Base-by-base conservation (phyloP, 164 flowering plant species). In the Magnolia kwangsiensis region DNA sequence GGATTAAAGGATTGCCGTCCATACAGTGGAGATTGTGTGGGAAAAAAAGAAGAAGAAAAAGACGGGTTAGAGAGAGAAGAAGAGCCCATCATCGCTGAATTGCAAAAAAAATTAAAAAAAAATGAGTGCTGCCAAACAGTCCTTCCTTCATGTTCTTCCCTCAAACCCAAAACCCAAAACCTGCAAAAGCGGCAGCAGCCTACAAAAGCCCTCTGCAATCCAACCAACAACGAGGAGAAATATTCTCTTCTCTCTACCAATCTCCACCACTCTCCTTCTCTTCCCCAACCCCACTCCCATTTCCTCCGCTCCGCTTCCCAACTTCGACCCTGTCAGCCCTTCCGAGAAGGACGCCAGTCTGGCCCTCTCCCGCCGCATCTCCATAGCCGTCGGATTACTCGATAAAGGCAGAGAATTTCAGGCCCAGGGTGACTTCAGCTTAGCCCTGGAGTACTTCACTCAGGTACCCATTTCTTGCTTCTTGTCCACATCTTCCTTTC, bases 371-470 rank as follows among this genome's bases (percentile, higher is more conserved):
- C 76, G 45, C 23, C 81, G 93, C 64, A 74, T 90, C 3, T 67
- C 85, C 0, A 82, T 83, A 20, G 93, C 91, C 2, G 74, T 90
- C 21, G 85, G 77, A 27, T 80, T 89, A 82, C 83, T 89, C 51
- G 92, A 89, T 72, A 87, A 77, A 80, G 92, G 90, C 1, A 85
- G 82, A 74, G 90, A 88, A 20, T 86, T 88, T 79, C 91, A 90
- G 83, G 93, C 90, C 64, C 81, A 82, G 59, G 93, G 93, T 11
- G 89, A 90, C 78, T 90, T 90, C 67, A 58, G 18, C 63, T 78
- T 76, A 64, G 93, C 93, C 72, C 88, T 90, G 16, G 64, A 77
- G 8, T 90, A 77, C 79, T 90, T 88, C 84, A 83, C 88, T 72
- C 83, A 81, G 89, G 92, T 88, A 75, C 75, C 8, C 58, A 64